Percentiles rank a stretch among this genome's conserved stretches.
These are phyloP conservation scores for Paraphoma sp. DNA, from an alignment of 2,329 filamentous ascomycete genomes.

Conservation along the genomic window DNA sequence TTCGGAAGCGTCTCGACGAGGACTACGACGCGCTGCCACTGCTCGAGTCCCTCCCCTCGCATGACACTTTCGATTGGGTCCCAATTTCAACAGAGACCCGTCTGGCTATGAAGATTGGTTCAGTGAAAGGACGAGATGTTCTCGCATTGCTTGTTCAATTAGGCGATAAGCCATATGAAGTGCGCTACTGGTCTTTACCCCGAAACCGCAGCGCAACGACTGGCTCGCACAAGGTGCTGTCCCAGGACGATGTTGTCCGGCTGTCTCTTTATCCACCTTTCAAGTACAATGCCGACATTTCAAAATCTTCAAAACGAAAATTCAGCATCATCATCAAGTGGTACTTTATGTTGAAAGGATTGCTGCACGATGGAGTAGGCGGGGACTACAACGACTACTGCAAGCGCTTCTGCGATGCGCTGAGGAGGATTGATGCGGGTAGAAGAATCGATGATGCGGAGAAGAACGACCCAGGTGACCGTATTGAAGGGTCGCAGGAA, in stretches of 20 bases:
- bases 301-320: slow-evolving; percentile 2
- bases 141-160: slow-evolving; percentile 9
- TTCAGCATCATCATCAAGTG: slow-evolving; percentile 10
- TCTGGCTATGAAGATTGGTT: slow-evolving; percentile 6
- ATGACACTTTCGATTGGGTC: slow-evolving; percentile 10
- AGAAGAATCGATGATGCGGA: background rate
- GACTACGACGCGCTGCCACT: slow-evolving; percentile 1
- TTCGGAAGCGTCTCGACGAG: slow-evolving; percentile 8
- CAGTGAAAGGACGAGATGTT: slow-evolving; percentile 2
- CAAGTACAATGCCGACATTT: slow-evolving; percentile 1
- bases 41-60: slow-evolving; percentile 8
- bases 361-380: background rate
- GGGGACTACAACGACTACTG: slow-evolving; percentile 1
- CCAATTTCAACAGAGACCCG: background rate
- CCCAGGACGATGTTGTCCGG: background rate
- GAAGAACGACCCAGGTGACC: background rate
- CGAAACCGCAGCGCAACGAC: background rate
- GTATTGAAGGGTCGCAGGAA: background rate
- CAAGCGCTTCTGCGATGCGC: slow-evolving; percentile 1
- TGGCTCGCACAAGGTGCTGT: background rate
- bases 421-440: background rate
- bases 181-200: slow-evolving; percentile 6
- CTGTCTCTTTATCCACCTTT: background rate
- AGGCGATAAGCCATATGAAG: slow-evolving; percentile 9
- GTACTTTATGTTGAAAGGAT: slow-evolving; percentile 2